Evolutionary conservation across 495 filamentous ascomycete genomes (phyloP).

Genomic region (Lepidopterella palustris): DNA sequence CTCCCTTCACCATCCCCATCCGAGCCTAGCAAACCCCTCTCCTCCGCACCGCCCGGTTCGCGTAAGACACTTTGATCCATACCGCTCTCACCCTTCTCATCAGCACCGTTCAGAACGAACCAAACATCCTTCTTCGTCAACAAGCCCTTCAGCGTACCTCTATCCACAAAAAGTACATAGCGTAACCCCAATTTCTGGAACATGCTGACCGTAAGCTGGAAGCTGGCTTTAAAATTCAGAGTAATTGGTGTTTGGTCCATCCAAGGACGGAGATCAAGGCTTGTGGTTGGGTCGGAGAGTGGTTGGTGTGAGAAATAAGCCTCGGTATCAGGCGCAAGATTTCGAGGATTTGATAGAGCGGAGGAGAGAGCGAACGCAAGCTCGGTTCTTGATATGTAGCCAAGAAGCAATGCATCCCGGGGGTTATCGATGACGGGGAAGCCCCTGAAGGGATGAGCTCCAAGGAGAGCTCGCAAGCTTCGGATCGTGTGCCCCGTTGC

Average conservation of each 20-base stretch:
- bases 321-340: constrained; percentile 63
- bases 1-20: background rate
- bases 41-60: background rate
- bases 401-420: constrained; percentile 66
- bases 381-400: constrained; percentile 92
- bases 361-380: constrained; percentile 70
- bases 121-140: constrained; percentile 99
- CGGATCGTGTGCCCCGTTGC: constrained; percentile 82
- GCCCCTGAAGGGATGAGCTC: constrained; percentile 71
- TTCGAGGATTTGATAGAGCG: constrained; percentile 45
- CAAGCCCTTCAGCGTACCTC: constrained; percentile 73
- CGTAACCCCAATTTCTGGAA: constrained; percentile 89
- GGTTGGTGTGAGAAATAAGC: constrained; percentile 79
- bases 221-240: constrained; percentile 62
- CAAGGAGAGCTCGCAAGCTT: constrained; percentile 60
- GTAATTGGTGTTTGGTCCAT: constrained; percentile 98
- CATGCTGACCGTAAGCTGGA: constrained; percentile 78
- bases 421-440: constrained; percentile 84
- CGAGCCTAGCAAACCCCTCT: background rate
- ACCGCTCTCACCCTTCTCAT: constrained; percentile 39
- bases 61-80: background rate
- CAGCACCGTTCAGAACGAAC: constrained; percentile 78
- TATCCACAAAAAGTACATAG: constrained; percentile 81
- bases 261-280: constrained; percentile 85
- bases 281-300: constrained; percentile 68